phyloP scores from a whole-genome alignment of 306 rosid genomes.

The Castanea crenata region DNA sequence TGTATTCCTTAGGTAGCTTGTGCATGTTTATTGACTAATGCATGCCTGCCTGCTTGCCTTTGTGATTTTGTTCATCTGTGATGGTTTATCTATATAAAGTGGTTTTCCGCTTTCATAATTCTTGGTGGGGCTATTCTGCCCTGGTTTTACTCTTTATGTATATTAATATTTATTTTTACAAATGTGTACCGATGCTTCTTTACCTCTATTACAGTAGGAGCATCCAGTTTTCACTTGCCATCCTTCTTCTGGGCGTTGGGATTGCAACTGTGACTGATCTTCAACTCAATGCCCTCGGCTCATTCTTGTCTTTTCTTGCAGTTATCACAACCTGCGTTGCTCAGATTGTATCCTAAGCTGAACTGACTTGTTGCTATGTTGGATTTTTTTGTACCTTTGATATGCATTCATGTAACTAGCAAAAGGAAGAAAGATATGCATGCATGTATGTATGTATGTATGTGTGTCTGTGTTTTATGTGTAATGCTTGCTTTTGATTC shows the following conservation, averaged over 20 bases:
- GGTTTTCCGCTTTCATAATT: not conserved
- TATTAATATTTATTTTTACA: not conserved
- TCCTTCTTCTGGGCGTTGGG: constrained; percentile 92
- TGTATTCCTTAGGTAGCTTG: not conserved
- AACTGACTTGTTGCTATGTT: not conserved
- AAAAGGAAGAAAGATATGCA: not conserved
- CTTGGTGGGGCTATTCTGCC: not conserved
- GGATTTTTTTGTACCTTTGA: not conserved
- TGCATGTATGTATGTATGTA: too few species aligned
- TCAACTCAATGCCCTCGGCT: constrained; percentile 86
- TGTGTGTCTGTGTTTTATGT: not conserved
- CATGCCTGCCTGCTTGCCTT: not conserved
- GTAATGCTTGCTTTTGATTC: not conserved
- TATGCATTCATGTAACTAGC: not conserved
- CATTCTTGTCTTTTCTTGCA: constrained; percentile 80
- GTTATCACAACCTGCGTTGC: constrained; percentile 89
- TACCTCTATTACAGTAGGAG: constrained; percentile 34
- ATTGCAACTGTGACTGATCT: constrained; percentile 92
- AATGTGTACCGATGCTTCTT: constrained; percentile 14
- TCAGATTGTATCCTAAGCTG: constrained; percentile 85
- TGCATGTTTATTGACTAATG: not conserved
- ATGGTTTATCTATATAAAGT: not conserved
- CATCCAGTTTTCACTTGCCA: constrained; percentile 66
- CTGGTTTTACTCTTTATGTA: not conserved
- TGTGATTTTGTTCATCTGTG: not conserved